Percentiles rank a stretch among this genome's conserved stretches.
These are phyloP conservation scores for Pseudotsuga menziesii DNA, from an alignment of 75 land plant genomes.

Conservation along the genomic window DNA sequence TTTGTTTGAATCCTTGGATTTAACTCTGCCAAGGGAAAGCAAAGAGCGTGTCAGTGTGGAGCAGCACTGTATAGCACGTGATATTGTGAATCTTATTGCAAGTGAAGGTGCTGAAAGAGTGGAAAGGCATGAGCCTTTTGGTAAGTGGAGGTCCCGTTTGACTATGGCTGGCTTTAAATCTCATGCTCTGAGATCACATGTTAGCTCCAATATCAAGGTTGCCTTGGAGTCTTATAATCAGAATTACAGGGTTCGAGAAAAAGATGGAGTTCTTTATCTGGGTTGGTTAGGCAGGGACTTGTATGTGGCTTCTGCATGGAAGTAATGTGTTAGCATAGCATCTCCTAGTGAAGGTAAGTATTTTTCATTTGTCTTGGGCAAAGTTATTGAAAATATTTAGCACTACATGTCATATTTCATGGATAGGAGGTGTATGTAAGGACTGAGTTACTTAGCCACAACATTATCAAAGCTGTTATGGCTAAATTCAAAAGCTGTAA, in stretches of 20 bases:
- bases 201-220: slow-evolving; percentile 42
- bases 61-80: slow-evolving; percentile 63
- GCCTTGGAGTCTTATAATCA: slow-evolving; percentile 41
- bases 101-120: slow-evolving; percentile 65
- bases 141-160: slow-evolving; percentile 56
- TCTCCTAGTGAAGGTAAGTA: not conserved
- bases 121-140: slow-evolving; percentile 55
- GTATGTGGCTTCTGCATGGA: slow-evolving; percentile 34
- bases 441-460: not conserved
- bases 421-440: not conserved
- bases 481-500: not conserved
- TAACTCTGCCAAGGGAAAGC: slow-evolving; percentile 49
- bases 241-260: slow-evolving; percentile 48
- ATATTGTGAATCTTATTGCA: slow-evolving; percentile 58
- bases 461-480: slow-evolving; percentile 2
- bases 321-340: not conserved
- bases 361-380: not conserved
- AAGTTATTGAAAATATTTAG: not conserved
- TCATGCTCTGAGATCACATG: slow-evolving; percentile 40
- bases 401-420: not conserved
- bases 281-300: slow-evolving; percentile 48
- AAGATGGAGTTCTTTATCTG: slow-evolving; percentile 47
- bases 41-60: slow-evolving; percentile 57
- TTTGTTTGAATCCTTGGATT: slow-evolving; percentile 59
- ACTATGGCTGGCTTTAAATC: slow-evolving; percentile 62